phyloP scores from a whole-genome alignment of 192 early-diverging fungal genomes.

The Coemansia erecta region DNA sequence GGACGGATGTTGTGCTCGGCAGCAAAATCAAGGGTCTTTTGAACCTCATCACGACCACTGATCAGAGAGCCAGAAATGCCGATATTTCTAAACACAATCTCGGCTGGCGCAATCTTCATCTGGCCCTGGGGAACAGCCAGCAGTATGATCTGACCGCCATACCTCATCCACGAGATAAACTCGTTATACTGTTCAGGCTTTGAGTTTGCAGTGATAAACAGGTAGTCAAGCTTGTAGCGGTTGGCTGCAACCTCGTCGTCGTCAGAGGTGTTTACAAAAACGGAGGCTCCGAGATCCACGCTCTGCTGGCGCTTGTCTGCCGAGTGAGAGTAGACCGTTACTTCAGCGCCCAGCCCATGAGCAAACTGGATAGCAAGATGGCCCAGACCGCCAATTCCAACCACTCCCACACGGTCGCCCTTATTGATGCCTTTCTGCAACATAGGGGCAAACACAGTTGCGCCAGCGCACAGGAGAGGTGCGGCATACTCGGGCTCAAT shows the following conservation, averaged over 20 bases:
- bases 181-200: slow-evolving; percentile 49
- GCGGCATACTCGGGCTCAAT: slow-evolving; percentile 61
- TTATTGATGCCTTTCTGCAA: slow-evolving; percentile 59
- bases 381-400: slow-evolving; percentile 80
- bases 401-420: slow-evolving; percentile 65
- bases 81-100: slow-evolving; percentile 55
- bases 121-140: slow-evolving; percentile 63
- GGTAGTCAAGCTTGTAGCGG: slow-evolving; percentile 24
- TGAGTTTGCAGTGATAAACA: slow-evolving; percentile 39
- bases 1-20: slow-evolving; percentile 62
- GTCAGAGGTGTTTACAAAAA: slow-evolving; percentile 48
- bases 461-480: slow-evolving; percentile 80
- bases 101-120: slow-evolving; percentile 43
- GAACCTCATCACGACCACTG: slow-evolving; percentile 56
- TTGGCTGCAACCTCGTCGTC: slow-evolving; percentile 23
- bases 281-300: slow-evolving; percentile 56
- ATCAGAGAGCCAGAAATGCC: slow-evolving; percentile 67
- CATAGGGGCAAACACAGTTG: slow-evolving; percentile 72
- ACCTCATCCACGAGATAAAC: slow-evolving; percentile 53
- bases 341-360: slow-evolving; percentile 47
- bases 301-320: slow-evolving; percentile 59
- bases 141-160: slow-evolving; percentile 60
- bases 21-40: slow-evolving; percentile 69
- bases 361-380: slow-evolving; percentile 72
- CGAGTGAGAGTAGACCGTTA: slow-evolving; percentile 61